Conservation (phyloP, 768 basidiomycete species). For the Lyophyllum decastes region DNA sequence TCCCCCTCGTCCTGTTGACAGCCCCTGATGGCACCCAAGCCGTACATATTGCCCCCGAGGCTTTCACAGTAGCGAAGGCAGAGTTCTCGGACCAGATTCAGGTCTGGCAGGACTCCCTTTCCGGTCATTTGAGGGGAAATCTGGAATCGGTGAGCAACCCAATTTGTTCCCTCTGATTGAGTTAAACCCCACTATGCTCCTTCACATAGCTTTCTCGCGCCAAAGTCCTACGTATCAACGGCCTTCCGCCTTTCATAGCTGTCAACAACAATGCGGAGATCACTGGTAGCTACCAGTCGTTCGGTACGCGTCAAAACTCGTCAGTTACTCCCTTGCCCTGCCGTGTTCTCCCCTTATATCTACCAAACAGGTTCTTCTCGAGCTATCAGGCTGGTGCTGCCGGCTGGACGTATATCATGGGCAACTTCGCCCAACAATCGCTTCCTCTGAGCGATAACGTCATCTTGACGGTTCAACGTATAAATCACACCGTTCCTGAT, state of each 20-base stretch:
- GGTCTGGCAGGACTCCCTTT: slow-evolving; percentile 56
- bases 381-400: slow-evolving; percentile 38
- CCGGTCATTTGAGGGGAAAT: slow-evolving; percentile 44
- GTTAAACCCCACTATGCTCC: background rate
- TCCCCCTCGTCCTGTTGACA: slow-evolving; percentile 50
- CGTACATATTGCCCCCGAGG: slow-evolving; percentile 55
- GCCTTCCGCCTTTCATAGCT: slow-evolving; percentile 47
- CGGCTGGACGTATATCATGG: slow-evolving; percentile 47
- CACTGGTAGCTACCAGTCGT: slow-evolving; percentile 53
- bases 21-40: slow-evolving; percentile 42
- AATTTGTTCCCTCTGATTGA: background rate
- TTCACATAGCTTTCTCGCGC: slow-evolving; percentile 45
- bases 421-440: slow-evolving; percentile 56
- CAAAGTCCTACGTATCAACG: slow-evolving; percentile 55
- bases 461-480: slow-evolving; percentile 45
- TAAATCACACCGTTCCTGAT: slow-evolving; percentile 37
- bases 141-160: slow-evolving; percentile 39
- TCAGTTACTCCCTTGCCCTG: slow-evolving; percentile 20
- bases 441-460: slow-evolving; percentile 54
- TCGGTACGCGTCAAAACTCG: slow-evolving; percentile 52
- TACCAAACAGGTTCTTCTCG: slow-evolving; percentile 44
- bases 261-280: slow-evolving; percentile 53
- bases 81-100: slow-evolving; percentile 54
- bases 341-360: too few relatives aligned
- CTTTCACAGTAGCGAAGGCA: slow-evolving; percentile 49